phyloP scores from a whole-genome alignment of 2,329 filamentous ascomycete species.

The Colletotrichum chlorophyti region DNA sequence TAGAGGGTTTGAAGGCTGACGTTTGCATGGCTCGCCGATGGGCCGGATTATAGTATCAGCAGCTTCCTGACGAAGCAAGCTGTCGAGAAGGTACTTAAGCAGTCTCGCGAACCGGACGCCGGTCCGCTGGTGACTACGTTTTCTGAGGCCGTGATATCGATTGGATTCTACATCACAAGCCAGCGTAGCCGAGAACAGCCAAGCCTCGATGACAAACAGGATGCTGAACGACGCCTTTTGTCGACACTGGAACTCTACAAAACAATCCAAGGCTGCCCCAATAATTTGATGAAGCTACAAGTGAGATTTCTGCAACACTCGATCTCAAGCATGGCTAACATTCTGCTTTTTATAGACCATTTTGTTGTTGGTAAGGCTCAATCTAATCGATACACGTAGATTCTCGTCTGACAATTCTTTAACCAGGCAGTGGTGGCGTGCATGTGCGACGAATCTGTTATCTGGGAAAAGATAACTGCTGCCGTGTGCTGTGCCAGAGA shows the following conservation, averaged over 20 bases:
- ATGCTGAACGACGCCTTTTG: background rate
- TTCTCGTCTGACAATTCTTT: background rate
- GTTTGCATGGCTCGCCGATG: too few relatives aligned
- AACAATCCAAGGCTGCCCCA: background rate
- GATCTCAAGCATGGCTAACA: background rate
- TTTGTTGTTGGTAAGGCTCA: background rate
- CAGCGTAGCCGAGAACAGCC: background rate
- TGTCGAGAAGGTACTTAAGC: background rate
- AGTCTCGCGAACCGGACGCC: background rate
- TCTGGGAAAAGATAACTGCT: conserved; percentile 19
- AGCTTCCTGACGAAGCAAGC: conserved; percentile 7
- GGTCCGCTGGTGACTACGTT: background rate
- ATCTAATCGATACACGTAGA: background rate
- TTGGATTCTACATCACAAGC: conserved; percentile 2
- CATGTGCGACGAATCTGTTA: conserved; percentile 4
- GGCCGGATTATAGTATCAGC: background rate
- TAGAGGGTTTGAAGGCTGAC: too few relatives aligned
- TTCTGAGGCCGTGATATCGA: background rate
- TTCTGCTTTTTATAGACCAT: background rate
- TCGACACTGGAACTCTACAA: background rate
- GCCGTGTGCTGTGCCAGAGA: conserved; percentile 20
- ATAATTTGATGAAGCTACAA: conserved; percentile 12
- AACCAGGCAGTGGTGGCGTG: conserved; percentile 11
- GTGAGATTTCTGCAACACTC: background rate
- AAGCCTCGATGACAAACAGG: background rate